Evolutionary conservation across 2,329 filamentous ascomycete species (phyloP), one percentile per base, ranked within the genome.

Genomic region (Dactylonectria macrodidyma): DNA sequence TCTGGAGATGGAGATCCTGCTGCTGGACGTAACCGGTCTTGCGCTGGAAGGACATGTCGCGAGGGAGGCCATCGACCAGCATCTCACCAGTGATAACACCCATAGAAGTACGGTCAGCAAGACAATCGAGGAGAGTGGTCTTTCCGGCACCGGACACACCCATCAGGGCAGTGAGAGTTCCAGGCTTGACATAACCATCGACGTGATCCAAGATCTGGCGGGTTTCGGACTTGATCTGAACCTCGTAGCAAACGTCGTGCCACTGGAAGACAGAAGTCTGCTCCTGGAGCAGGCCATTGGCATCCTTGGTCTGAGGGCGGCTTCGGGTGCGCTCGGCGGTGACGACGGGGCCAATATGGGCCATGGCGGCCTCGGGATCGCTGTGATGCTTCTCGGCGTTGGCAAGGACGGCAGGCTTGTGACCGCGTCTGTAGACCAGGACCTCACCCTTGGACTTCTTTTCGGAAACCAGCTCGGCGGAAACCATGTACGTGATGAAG

Each of bases 11-110:
- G 14, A 97, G 87, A 87, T 98, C 95, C 79, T 97, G 94, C 79
- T 97, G 95, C 78, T 97, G 94, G 41, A 95, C 95, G 74, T 97
- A 97, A 56, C 95, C 95, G 0, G 94, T 97, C 83, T 95, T 96
- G 71, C 95, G 92, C 80, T 97, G 95, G 87, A 97, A 97, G 0
- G 92, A 94, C 50, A 87, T 87, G 72, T 97, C 94, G 54, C 93
- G 90, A 33, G 89, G 90, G 44, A 85, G 86, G 34, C 88, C 89
- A 66, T 90, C 86, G 12, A 91, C 87, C 11, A 90, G 80, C 91
- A 97, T 96, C 74, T 95, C 92, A 61, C 95, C 95, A 7, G 89
- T 90, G 55, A 97, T 93, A 19, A 97, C 92, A 81, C 95, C 95
- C 90, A 96, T 95, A 1, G 93, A 95, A 11, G 92, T 92, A 78